A percentile compares a stretch with the other conserved stretches of the same genome.
These are phyloP conservation scores for Chenopodium album DNA, from an alignment of 148 eudicot genomes.

Conservation along the genomic window DNA sequence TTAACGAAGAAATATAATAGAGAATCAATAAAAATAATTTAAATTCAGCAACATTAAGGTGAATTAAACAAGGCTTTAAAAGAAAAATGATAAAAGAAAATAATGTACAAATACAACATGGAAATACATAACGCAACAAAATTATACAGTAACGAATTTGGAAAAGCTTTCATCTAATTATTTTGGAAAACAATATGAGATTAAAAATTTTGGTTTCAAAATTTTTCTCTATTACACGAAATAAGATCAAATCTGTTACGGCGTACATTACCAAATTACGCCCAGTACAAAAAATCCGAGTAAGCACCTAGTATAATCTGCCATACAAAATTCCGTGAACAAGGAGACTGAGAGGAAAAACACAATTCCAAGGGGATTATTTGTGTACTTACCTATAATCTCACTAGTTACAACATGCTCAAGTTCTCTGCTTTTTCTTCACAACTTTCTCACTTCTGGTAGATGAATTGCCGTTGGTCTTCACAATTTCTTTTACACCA, in stretches of 20 bases:
- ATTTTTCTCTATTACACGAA: neutral
- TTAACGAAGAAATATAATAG: too few species aligned
- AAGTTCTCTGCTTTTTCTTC: constrained; percentile 30
- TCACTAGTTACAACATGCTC: constrained; percentile 12
- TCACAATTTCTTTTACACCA: constrained; percentile 11
- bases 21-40: too few species aligned
- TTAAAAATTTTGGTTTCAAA: neutral
- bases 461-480: neutral
- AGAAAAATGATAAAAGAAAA: too few species aligned
- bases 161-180: too few species aligned
- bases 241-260: neutral
- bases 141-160: too few species aligned
- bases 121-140: too few species aligned
- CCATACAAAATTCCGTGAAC: constrained; percentile 1
- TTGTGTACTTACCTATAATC: neutral
- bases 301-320: neutral
- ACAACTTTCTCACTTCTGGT: neutral
- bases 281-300: neutral
- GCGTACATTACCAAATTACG: neutral
- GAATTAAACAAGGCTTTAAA: too few species aligned
- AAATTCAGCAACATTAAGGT: too few species aligned
- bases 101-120: too few species aligned
- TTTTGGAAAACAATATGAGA: too few species aligned
- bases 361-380: too few species aligned
- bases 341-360: neutral